Evolutionary conservation across 176 grass and related monocot species (phyloP), one percentile per base, ranked within the genome.

Genomic region (Carex scoparia): DNA sequence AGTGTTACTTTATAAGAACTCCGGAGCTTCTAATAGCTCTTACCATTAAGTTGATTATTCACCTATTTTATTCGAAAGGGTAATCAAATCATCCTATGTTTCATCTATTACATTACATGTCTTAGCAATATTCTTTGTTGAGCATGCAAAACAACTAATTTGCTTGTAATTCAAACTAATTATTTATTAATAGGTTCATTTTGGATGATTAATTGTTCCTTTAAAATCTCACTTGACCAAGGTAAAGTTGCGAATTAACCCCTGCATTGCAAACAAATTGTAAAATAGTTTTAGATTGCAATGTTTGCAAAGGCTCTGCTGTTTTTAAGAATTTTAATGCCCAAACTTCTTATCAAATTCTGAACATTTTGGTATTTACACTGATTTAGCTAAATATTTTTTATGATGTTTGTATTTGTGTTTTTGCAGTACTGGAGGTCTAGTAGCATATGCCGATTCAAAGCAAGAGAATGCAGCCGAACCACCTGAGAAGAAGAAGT

Each of bases 401-500:
- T 7, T 1, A 40, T 57, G 23, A 4, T 35, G 28, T 14, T 27
- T 51, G 72, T 32, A 27, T 57, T 58, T 35, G 1, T 68, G 53
- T 64, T 13, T 87, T 69, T 85, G 68, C 90, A 98, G 95, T 86
- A 84, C 85, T 6, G 95, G 95, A 71, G 91, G 95, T 32, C 73
- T 94, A 72, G 89, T 98, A 61, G 95, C 91, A 11, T 98, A 98
- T 82, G 93, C 95, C 4, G 95, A 98, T 40, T 88, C 93, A 27
- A 85, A 70, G 60, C 23, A 80, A 14, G 94, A 91, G 3, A 79
- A 56, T 49, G 74, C 80, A 1, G 10, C 48, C 1, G 89, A 88
- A 62, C 53, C 88, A 30, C 73, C 86, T 51, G 88, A 85, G 75
- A 59, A 90, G 88, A 98, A 98, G 89, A 98, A 94, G 84, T 81